Evolutionary conservation across 768 basidiomycete species (phyloP).

Genomic region (Tephrocybe sp.): DNA sequence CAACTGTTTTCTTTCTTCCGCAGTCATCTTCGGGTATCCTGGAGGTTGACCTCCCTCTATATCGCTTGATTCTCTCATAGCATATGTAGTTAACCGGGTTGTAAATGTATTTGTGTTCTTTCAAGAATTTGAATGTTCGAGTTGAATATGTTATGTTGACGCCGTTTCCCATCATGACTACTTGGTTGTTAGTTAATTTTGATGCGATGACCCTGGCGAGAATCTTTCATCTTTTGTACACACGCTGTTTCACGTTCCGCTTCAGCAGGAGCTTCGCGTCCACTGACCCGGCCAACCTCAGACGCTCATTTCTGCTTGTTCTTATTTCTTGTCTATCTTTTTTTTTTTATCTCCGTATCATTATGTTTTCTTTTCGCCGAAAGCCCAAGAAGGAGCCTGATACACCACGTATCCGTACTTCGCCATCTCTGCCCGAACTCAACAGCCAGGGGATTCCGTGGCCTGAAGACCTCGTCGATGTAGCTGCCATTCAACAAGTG

Average conservation of each 20-base stretch:
- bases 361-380: conserved; percentile 78
- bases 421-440: conserved; percentile 80
- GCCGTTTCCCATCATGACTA: conserved; percentile 18
- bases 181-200: conserved; percentile 5
- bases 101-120: conserved; percentile 30
- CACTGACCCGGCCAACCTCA: conserved; percentile 8
- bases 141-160: conserved; percentile 11
- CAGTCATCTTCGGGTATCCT: conserved; percentile 20
- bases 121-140: conserved; percentile 3
- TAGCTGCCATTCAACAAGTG: conserved; percentile 58
- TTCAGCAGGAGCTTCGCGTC: conserved; percentile 8
- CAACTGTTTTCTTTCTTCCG: conserved; percentile 24
- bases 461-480: conserved; percentile 82
- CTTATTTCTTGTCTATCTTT: conserved; percentile 15
- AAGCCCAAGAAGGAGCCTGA: conserved; percentile 57
- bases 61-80: conserved; percentile 18
- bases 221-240: conserved; percentile 9
- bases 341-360: conserved; percentile 15
- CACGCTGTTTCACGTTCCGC: conserved; percentile 5
- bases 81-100: conserved; percentile 15
- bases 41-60: conserved; percentile 16
- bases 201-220: conserved; percentile 15
- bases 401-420: conserved; percentile 57
- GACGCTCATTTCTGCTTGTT: conserved; percentile 20
- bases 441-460: conserved; percentile 76